These are phyloP conservation scores for Yamadazyma membranifaciens DNA, from an alignment of 1,139 yeast genomes.

Conservation along the genomic window DNA sequence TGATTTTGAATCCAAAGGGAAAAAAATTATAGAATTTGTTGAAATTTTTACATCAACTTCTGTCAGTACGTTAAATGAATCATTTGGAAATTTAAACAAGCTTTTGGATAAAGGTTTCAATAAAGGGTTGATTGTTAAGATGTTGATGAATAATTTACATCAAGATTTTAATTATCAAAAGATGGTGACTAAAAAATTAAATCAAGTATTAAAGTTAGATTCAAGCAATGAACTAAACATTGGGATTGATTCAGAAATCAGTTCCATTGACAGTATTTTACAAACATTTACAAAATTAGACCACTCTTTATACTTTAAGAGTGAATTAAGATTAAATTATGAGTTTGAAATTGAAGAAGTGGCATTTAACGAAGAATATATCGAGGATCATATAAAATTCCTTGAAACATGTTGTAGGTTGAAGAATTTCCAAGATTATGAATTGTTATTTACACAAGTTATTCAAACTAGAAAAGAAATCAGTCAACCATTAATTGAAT, in stretches of 20 bases:
- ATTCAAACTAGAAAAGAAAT: conserved; percentile 10
- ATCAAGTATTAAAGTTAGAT: conserved; percentile 5
- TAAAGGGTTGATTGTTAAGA: conserved; percentile 24
- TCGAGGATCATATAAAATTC: conserved; percentile 13
- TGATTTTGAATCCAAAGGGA: conserved; percentile 24
- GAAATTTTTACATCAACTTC: conserved; percentile 42
- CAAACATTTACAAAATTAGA: conserved; percentile 12
- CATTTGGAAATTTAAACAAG: conserved; percentile 19
- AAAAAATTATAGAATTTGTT: conserved; percentile 49
- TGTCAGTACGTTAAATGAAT: conserved; percentile 24
- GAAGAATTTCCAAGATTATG: background rate
- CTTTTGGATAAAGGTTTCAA: conserved; percentile 30
- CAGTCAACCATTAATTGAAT: conserved; percentile 13
- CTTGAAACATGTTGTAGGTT: conserved; percentile 4
- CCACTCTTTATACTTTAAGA: conserved; percentile 10
- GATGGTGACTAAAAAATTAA: conserved; percentile 10
- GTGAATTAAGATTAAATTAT: conserved; percentile 8
- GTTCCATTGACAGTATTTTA: conserved; percentile 16
- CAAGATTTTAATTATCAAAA: conserved; percentile 37
- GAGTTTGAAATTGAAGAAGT: background rate
- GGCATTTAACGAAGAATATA: conserved; percentile 8
- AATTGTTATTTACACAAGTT: conserved; percentile 4
- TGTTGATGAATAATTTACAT: conserved; percentile 25
- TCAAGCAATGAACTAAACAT: conserved; percentile 6
- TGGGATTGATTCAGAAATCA: conserved; percentile 3